These are phyloP conservation scores for Aspergillus sp. DNA, from an alignment of 2,329 filamentous ascomycete genomes.

Conservation along the genomic window DNA sequence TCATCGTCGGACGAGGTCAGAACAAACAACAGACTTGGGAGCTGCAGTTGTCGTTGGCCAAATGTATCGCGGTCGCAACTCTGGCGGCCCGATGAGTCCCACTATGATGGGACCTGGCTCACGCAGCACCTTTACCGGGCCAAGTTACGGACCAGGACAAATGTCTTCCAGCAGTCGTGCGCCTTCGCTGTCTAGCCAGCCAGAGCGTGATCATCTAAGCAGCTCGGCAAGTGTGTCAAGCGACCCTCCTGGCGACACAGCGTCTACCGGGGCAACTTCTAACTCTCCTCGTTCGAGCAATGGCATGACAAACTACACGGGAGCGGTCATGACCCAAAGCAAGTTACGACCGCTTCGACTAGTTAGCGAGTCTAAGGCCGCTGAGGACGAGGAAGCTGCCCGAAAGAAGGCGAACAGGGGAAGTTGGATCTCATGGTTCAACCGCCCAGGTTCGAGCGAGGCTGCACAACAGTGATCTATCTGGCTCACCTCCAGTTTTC, in stretches of 20 bases:
- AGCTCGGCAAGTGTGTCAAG: conserved; percentile 64
- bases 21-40: conserved; percentile 43
- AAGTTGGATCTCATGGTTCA: conserved; percentile 51
- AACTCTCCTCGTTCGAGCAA: conserved; percentile 64
- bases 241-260: conserved; percentile 46
- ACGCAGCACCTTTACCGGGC: conserved; percentile 39
- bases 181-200: conserved; percentile 52
- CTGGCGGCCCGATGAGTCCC: conserved; percentile 56
- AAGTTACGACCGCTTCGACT: conserved; percentile 83
- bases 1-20: conserved; percentile 52
- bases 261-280: conserved; percentile 47
- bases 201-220: conserved; percentile 54
- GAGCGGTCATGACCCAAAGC: conserved; percentile 61
- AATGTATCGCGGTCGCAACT: conserved; percentile 73
- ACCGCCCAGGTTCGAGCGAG: conserved; percentile 34
- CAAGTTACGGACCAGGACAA: conserved; percentile 54
- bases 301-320: conserved; percentile 68
- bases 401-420: conserved; percentile 47
- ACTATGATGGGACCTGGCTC: conserved; percentile 45
- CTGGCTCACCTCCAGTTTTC: conserved; percentile 3
- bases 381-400: conserved; percentile 44
- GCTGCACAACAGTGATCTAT: conserved; percentile 14
- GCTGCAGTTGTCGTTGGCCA: conserved; percentile 77
- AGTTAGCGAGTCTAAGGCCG: conserved; percentile 54
- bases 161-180: conserved; percentile 54